Evolutionary conservation across 805 yeast genomes (phyloP).

Genomic region (Sungouiella thailandica): DNA sequence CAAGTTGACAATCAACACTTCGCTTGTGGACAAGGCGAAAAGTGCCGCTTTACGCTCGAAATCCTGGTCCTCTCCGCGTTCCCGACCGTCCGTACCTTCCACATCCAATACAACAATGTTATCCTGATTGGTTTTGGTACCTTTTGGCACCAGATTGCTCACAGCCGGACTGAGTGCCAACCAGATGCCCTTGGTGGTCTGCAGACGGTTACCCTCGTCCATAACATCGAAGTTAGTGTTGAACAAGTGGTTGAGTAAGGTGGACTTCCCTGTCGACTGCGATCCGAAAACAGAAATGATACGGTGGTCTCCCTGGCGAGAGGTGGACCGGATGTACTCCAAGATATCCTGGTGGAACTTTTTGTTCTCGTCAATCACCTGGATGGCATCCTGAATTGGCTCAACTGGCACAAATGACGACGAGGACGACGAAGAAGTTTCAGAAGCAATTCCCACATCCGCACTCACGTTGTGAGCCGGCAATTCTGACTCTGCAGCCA

Average conservation of each 20-base stretch:
- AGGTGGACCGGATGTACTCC: constrained; percentile 9
- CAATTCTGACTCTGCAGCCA: no score
- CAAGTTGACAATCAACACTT: constrained; percentile 82
- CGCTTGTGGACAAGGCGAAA: constrained; percentile 90
- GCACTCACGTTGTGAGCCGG: no score
- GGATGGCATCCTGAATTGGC: constrained; percentile 41
- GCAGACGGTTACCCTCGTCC: constrained; percentile 83
- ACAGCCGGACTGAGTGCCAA: constrained; percentile 36
- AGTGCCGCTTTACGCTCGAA: constrained; percentile 95
- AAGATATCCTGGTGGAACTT: constrained; percentile 35
- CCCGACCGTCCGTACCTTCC: constrained; percentile 99
- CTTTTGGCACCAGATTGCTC: constrained; percentile 7
- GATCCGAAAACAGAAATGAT: constrained; percentile 95
- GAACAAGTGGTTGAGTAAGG: constrained; percentile 79
- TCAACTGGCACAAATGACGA: constrained; percentile 40
- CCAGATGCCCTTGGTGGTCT: constrained; percentile 59
- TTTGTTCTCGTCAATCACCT: constrained; percentile 60
- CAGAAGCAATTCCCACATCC: neutral
- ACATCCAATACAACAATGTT: constrained; percentile 84
- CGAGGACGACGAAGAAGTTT: constrained; percentile 21
- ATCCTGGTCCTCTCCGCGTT: constrained; percentile 97
- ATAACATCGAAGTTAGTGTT: constrained; percentile 82
- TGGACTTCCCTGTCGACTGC: constrained; percentile 94
- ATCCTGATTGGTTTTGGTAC: constrained; percentile 10
- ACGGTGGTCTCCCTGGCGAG: constrained; percentile 56